Base-by-base conservation (phyloP, 2,329 filamentous ascomycete genomes). In the Trichoderma sp. region DNA sequence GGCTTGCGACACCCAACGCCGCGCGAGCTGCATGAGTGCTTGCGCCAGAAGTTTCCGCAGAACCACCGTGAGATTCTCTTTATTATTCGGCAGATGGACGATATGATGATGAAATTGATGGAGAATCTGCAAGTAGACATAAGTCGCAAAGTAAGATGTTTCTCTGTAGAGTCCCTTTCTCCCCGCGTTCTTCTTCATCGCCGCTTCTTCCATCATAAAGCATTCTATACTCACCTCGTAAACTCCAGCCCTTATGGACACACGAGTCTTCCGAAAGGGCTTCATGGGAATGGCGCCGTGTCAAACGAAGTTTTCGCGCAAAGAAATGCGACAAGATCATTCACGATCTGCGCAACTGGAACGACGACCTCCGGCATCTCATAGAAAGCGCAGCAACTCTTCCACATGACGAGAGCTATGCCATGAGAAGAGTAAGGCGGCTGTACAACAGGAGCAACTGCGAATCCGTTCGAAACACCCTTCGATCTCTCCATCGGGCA, bases 211-310 rank as follows among this genome's bases (percentile, higher is more conserved):
- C 30, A 13, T 20, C 26, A 53, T 66, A 3, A 20, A 47, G 17
- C 34, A 36, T 13, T 15, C 34, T 1, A 4, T 20, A 39, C 58
- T 55, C 13, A 70, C n/a, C 2, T 43, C 6, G n/a, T 9, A 15
- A 17, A 20, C 12, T 6, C 26, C 43, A 70, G 68, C 68, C 68
- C 4, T 59, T 70, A 17, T 70, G 68, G 68, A 70, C 68, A 17
- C 58, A 43, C 17, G 58, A 63, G 3, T 53, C 68, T 12, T 47
- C 68, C 20, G 68, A 70, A 17, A 70, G 68, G 20, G 39, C 17
- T 36, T 62, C 68, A 5, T 70, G 68, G 68, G 58, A 70, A 70
- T 70, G 68, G 68, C 68, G 69, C 26, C 63, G 69, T 62, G 69
- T 71, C 50, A 66, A 71, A 30, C 69, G 61, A 15, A 66, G 69